Conservation (phyloP, 148 eudicot species). For the Vaccinium darrowii region DNA sequence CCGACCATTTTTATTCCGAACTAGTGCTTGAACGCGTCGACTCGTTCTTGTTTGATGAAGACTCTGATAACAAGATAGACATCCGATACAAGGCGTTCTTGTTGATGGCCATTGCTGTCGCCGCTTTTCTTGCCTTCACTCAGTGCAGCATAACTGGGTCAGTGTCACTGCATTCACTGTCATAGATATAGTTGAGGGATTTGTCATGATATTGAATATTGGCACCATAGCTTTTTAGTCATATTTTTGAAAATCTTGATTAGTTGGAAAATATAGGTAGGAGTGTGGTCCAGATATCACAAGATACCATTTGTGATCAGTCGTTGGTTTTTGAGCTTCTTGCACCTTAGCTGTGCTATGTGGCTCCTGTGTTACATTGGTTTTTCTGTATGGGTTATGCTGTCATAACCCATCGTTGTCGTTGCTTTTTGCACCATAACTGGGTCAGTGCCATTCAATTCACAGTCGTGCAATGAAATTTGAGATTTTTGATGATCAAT, state of each 20-base stretch:
- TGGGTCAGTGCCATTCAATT: too few species aligned
- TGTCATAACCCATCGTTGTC: too few species aligned
- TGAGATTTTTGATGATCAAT: too few species aligned
- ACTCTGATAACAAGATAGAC: constrained; percentile 21
- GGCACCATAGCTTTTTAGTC: neutral
- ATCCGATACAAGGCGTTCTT: constrained; percentile 33
- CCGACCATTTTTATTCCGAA: constrained; percentile 50
- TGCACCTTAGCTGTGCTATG: neutral
- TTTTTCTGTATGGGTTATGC: too few species aligned
- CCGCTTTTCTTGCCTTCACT: constrained; percentile 71
- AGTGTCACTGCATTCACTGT: constrained; percentile 15
- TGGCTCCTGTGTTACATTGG: too few species aligned
- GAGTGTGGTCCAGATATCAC: neutral
- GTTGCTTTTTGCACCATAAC: too few species aligned
- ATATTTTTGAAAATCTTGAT: neutral
- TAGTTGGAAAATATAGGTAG: neutral
- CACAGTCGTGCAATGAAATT: too few species aligned
- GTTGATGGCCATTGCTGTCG: constrained; percentile 55
- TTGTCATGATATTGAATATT: neutral
- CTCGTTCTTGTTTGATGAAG: constrained; percentile 31
- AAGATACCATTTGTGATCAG: constrained; percentile 2
- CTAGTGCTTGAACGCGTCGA: constrained; percentile 41
- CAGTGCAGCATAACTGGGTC: constrained; percentile 80
- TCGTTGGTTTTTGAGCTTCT: neutral
- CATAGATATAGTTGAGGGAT: neutral